These are phyloP conservation scores for Cladosporium sp. DNA, from an alignment of 2,329 filamentous ascomycete species.

Conservation along the genomic window DNA sequence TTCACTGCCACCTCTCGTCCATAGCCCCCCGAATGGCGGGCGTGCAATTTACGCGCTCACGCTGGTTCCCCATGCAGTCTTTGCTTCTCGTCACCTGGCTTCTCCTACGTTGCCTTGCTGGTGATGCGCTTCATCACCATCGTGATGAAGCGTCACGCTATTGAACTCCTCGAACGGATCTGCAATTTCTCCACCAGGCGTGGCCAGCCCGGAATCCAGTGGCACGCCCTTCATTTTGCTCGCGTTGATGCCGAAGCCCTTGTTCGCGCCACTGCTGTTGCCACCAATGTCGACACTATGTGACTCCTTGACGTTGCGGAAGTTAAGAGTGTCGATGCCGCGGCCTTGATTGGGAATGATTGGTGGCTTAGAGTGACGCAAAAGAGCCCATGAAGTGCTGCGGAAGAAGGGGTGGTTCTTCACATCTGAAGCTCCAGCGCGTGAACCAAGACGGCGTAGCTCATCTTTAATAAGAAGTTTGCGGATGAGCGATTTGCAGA, in stretches of 20 bases:
- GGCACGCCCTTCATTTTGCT: conserved; percentile 71
- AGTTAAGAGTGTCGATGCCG: conserved; percentile 92
- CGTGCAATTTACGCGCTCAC: neutral
- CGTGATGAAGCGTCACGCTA: conserved; percentile 94
- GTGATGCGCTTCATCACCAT: conserved; percentile 65
- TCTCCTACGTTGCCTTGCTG: conserved; percentile 7
- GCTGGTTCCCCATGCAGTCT: neutral
- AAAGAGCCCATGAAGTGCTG: conserved; percentile 91
- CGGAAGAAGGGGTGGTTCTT: conserved; percentile 96
- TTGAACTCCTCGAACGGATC: conserved; percentile 99
- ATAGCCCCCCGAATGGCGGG: neutral
- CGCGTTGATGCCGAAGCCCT: conserved; percentile 38
- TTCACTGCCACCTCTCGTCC: neutral
- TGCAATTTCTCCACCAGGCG: conserved; percentile 74
- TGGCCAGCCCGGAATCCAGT: conserved; percentile 79
- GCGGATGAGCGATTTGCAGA: conserved; percentile 94
- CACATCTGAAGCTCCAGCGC: conserved; percentile 94
- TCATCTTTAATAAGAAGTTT: conserved; percentile 99
- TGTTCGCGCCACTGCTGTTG: conserved; percentile 39
- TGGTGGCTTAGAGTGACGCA: conserved; percentile 95
- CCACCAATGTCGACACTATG: conserved; percentile 85
- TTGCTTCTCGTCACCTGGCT: conserved; percentile 8
- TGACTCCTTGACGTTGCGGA: conserved; percentile 96
- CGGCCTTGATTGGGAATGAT: conserved; percentile 91
- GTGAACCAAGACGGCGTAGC: conserved; percentile 85